Evolutionary conservation across 768 basidiomycete genomes (phyloP).

Genomic region (Cystofilobasidium capitatum): DNA sequence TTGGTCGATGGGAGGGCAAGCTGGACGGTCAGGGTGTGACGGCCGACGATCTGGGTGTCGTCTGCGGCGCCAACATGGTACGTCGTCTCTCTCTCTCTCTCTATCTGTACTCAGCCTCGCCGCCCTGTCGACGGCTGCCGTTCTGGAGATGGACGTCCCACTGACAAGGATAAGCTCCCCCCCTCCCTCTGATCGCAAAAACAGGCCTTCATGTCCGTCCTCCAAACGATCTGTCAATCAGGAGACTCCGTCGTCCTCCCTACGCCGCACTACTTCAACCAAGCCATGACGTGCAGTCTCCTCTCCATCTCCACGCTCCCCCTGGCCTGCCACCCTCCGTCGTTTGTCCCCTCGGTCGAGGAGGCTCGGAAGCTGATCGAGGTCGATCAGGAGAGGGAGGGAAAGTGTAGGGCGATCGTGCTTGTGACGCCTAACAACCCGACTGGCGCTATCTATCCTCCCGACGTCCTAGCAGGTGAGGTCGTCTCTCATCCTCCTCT

Average conservation of each 20-base stretch:
- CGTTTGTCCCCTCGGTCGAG: conserved; percentile 53
- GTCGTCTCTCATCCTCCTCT: no score
- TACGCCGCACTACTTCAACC: conserved; percentile 25
- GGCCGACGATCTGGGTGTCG: conserved; percentile 42
- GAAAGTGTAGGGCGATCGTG: conserved; percentile 57
- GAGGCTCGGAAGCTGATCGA: conserved; percentile 48
- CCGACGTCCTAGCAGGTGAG: conserved; percentile 43
- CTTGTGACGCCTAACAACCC: conserved; percentile 63
- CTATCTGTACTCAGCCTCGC: conserved; percentile 62
- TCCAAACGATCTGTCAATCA: conserved; percentile 28
- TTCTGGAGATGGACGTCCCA: conserved; percentile 28
- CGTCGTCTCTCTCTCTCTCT: conserved; percentile 24
- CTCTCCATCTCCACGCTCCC: conserved; percentile 54
- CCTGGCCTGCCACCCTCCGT: conserved; percentile 43
- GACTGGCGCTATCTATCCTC: conserved; percentile 61
- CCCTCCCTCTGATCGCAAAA: conserved; percentile 20
- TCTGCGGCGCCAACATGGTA: conserved; percentile 24
- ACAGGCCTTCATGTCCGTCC: conserved; percentile 32
- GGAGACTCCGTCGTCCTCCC: conserved; percentile 34
- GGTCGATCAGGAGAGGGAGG: conserved; percentile 34
- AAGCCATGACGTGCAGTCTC: conserved; percentile 54
- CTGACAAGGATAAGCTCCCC: conserved; percentile 62
- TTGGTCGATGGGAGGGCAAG: background rate
- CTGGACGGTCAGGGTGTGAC: conserved; percentile 37
- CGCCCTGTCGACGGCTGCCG: conserved; percentile 5